Base-by-base conservation (phyloP, 2,329 filamentous ascomycete species). In the Aschersonia sp. region DNA sequence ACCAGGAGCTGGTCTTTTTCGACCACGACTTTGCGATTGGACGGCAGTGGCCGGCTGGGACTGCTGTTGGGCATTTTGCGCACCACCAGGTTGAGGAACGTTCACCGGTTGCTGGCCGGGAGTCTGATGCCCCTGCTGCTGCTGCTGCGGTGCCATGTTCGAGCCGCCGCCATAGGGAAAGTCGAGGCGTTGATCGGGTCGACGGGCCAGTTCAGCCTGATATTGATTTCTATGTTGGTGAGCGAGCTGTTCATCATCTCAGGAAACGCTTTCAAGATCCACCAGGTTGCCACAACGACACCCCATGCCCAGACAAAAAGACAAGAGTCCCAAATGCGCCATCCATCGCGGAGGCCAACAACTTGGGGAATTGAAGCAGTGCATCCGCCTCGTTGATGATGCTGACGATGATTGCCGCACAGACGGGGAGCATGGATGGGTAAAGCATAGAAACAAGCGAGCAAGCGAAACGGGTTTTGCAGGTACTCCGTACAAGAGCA, bases 191-290 rank as follows among this genome's bases (percentile, higher is more conserved):
- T 51, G 49, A 7, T 70, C 67, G 55, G 63, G 64, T 48, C 67
- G 66, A 51, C 66, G 65, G 53, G 61, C 65, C 71, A 77, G 71
- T 52, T 76, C 72, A 55, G 66, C 60, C 60, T 71, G 72, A 56
- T 76, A 76, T 48, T 68, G 60, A 57, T 77, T 71, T 50, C 65
- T 65, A 56, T 43, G 9, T 10, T 44, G 5, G 20, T 9, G 29
- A 43, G 7, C 3, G 41, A 20, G 31, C 46, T 31, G 7, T 9
- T 30, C 31, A 10, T 35, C 30, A 12, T 29, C 35, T 4, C 12
- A n/a, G 35, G 28, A 10, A n/a, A 42, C 7, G 10, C 40, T 42
- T 38, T 10, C 32, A 10, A 38, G 32, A 10, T 6, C 32, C 32
- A 38, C 10, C 6, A 38, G 32, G 32, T 38, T 10, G 32, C 6